Conservation (phyloP, 768 basidiomycete species). For the Amanita muscaria region DNA sequence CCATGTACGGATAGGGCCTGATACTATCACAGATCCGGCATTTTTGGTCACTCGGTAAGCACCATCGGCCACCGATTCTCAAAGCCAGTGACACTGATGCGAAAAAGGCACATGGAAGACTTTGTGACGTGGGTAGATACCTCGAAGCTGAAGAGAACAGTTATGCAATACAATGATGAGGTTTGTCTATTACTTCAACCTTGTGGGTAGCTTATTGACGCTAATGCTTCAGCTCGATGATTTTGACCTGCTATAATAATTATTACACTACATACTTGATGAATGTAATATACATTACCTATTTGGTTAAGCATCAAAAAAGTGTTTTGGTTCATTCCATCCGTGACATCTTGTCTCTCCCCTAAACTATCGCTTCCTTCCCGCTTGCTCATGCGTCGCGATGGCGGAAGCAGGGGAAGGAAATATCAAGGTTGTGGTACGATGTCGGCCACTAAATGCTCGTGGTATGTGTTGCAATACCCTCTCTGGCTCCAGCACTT, state of each 20-base stretch:
- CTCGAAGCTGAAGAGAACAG: slow-evolving; percentile 90
- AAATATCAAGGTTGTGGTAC: slow-evolving; percentile 88
- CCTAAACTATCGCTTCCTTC: background rate
- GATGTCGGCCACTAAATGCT: slow-evolving; percentile 94
- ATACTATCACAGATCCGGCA: slow-evolving; percentile 93
- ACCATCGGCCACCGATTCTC: no score
- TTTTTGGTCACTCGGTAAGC: slow-evolving; percentile 82
- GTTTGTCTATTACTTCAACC: slow-evolving; percentile 26
- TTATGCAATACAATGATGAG: slow-evolving; percentile 96
- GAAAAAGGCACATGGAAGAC: slow-evolving; percentile 87
- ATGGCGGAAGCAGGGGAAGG: slow-evolving; percentile 79
- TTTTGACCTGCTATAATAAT: slow-evolving; percentile 67
- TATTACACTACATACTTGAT: slow-evolving; percentile 2
- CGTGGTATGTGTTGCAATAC: slow-evolving; percentile 53
- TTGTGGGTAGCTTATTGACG: no score
- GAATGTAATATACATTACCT: no score
- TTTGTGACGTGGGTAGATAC: slow-evolving; percentile 99
- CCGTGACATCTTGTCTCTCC: background rate
- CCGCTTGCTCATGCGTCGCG: background rate
- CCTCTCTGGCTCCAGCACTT: no score
- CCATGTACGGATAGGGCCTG: slow-evolving; percentile 93
- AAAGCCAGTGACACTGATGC: background rate
- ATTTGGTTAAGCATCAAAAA: slow-evolving; percentile 3
- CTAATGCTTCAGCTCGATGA: slow-evolving; percentile 55
- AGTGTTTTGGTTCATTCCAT: background rate